These are phyloP conservation scores for Spongospora subterranea DNA, from an alignment of 208 protist genomes.

Conservation along the genomic window DNA sequence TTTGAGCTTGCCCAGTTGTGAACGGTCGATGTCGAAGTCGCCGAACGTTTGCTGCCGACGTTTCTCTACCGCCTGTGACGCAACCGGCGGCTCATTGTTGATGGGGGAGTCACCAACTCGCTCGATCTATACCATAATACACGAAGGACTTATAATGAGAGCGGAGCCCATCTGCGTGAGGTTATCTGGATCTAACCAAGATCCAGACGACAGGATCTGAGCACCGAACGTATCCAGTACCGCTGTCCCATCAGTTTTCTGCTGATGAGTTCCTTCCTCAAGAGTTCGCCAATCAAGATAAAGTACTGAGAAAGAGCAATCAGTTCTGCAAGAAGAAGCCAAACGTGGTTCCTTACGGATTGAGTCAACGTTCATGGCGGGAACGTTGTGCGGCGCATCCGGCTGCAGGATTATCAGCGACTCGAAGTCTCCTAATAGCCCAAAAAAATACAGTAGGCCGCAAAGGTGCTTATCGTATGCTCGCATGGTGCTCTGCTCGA, in stretches of 20 bases:
- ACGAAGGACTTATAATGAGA: too few species aligned
- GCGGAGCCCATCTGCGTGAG: neutral
- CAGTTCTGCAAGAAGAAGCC: neutral
- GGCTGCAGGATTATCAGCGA: neutral
- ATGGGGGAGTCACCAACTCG: too few species aligned
- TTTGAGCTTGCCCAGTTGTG: too few species aligned
- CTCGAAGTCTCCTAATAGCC: neutral
- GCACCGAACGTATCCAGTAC: neutral
- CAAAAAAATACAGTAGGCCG: neutral
- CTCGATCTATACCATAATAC: too few species aligned
- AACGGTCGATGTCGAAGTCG: too few species aligned
- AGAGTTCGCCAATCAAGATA: neutral
- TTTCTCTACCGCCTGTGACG: too few species aligned
- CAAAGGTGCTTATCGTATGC: neutral
- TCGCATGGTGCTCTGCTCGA: neutral
- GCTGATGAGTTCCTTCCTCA: neutral
- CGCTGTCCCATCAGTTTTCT: neutral
- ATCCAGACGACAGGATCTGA: neutral
- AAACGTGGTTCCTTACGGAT: neutral
- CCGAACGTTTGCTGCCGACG: too few species aligned
- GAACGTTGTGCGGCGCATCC: neutral
- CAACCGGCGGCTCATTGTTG: too few species aligned
- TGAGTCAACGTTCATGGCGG: neutral
- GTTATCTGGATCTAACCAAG: neutral
- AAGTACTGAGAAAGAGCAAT: neutral